Evolutionary conservation across 2,329 filamentous ascomycete species (phyloP).

Genomic region (Colletotrichum graminicola): DNA sequence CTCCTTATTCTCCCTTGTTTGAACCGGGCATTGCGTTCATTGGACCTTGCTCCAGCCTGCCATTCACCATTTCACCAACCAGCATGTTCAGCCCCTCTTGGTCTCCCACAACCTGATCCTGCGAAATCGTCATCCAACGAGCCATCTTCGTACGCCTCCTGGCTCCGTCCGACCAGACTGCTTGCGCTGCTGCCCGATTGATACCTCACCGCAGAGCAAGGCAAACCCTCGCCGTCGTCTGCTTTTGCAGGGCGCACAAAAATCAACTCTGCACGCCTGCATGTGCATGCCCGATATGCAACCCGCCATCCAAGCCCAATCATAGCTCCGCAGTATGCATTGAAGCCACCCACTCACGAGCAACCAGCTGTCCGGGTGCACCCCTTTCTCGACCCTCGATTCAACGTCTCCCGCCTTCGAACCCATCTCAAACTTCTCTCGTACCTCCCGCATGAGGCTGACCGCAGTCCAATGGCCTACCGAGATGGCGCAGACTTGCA

Average conservation of each 20-base stretch:
- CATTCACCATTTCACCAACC: background rate
- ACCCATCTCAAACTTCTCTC: conserved; percentile 11
- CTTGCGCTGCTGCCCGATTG: conserved; percentile 42
- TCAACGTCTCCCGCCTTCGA: conserved; percentile 15
- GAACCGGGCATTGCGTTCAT: background rate
- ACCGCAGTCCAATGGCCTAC: conserved; percentile 42
- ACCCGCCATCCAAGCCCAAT: conserved; percentile 41
- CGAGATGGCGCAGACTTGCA: conserved; percentile 42
- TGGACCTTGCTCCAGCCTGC: background rate
- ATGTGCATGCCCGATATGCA: conserved; percentile 40
- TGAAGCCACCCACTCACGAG: conserved; percentile 37
- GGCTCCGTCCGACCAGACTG: conserved; percentile 29
- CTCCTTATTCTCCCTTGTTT: background rate
- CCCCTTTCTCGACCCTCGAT: conserved; percentile 24
- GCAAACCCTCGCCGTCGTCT: conserved; percentile 30
- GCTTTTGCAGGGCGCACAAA: conserved; percentile 39
- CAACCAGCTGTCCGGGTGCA: conserved; percentile 41
- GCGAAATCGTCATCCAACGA: conserved; percentile 8
- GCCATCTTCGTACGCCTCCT: background rate
- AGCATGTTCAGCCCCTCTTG: background rate
- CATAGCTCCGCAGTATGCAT: conserved; percentile 37
- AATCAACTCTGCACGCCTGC: conserved; percentile 36
- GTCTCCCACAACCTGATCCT: background rate
- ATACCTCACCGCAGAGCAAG: conserved; percentile 36
- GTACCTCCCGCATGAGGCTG: conserved; percentile 39